These are phyloP conservation scores for Vinca major DNA, from an alignment of 305 asterid genomes.

Conservation along the genomic window DNA sequence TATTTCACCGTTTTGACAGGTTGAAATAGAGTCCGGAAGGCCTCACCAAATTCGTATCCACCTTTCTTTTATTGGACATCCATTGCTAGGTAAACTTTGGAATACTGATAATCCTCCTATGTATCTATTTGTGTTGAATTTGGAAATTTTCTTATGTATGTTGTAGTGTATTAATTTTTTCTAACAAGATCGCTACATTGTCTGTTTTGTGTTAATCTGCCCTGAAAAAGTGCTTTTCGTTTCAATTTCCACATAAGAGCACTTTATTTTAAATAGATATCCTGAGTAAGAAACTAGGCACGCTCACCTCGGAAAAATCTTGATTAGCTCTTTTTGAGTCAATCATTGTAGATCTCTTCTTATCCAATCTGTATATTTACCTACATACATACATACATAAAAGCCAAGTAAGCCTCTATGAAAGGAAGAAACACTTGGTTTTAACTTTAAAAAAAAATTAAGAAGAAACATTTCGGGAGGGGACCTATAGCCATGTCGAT, in stretches of 20 bases:
- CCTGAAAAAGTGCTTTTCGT: not conserved
- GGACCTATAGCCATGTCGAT: too few relatives aligned
- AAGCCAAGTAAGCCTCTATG: too few relatives aligned
- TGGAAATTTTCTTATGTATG: not conserved
- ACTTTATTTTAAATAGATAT: too few relatives aligned
- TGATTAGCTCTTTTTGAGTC: too few relatives aligned
- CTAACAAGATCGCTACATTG: not conserved
- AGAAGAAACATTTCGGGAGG: too few relatives aligned
- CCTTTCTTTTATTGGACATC: constrained; percentile 80
- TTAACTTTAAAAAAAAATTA: too few relatives aligned
- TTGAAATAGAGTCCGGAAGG: constrained; percentile 93
- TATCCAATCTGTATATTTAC: too few relatives aligned
- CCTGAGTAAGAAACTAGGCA: too few relatives aligned
- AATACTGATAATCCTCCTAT: not conserved
- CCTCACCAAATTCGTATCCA: constrained; percentile 98
- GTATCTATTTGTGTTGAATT: not conserved
- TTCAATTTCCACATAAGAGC: not conserved
- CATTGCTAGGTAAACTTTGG: constrained; percentile 48
- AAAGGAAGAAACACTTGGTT: too few relatives aligned
- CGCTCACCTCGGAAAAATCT: too few relatives aligned
- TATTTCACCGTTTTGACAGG: constrained; percentile 28
- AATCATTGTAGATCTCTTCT: too few relatives aligned
- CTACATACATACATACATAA: too few relatives aligned
- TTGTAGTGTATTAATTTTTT: not conserved
- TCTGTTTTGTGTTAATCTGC: not conserved